Evolutionary conservation across 768 basidiomycete species (phyloP), one percentile per base, ranked within the genome.

Genomic region (Leccinum olivaceopallidum): DNA sequence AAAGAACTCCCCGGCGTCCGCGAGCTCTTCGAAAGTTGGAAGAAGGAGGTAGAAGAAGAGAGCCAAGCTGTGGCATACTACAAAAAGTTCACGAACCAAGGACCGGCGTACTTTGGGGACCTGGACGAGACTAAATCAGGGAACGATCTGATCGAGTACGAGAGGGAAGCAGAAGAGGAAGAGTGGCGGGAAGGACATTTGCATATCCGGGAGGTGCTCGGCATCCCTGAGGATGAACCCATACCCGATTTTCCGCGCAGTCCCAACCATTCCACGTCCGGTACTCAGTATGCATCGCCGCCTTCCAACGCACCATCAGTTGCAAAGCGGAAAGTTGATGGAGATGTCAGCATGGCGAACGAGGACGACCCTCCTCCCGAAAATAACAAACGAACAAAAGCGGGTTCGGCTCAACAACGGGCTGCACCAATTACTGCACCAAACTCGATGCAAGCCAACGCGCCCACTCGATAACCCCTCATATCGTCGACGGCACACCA

Each of bases 1-100:
- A 96, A 94, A 73, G 96, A 98, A 58, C 79, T 99, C 2, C 96
- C 96, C 0, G 95, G 96, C 42, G 94, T 98, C 12, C 88, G 89
- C 60, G 96, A 98, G 74, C 83, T 99, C n/a, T 98, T 98, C 70
- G 80, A 89, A 71, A 87, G 88, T 72, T 84, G 88, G 50, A 90
- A 94, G 75, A 84, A 86, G 67, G 92, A 95, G 55, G 92, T 92
- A 51, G 90, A 92, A 36, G 95, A 97, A 71, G 94, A 97, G 74
- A 92, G 87, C 63, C 85, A 85, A 62, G 83, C 86, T 0, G 75
- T 87, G 20, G 80, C 83, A 0, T 90, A 83, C 69, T 95, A 93
- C 76, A 91, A 91, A 75, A 93, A 92, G 73, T 98, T 95, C 71
- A 84, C 86, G 76, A 86, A 89, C 65, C 92, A 94, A 69, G 92